Conservation (phyloP, 2,329 filamentous ascomycete species). For the Endocalyx cinctus region DNA sequence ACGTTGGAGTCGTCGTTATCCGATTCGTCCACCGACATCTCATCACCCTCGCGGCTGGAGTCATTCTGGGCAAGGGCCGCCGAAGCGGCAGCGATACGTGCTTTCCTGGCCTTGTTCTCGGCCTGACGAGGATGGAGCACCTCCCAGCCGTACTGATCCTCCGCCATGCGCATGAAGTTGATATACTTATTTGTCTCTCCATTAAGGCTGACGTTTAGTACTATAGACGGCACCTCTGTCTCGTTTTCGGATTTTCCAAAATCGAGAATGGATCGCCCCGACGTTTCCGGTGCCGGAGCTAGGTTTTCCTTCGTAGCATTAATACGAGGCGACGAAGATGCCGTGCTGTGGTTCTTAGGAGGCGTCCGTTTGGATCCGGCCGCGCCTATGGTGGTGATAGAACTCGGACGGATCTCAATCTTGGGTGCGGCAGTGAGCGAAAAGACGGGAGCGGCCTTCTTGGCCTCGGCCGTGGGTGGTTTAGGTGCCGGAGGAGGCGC, state of each 20-base stretch:
- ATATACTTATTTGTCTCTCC: slow-evolving; percentile 85
- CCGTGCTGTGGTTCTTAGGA: slow-evolving; percentile 33
- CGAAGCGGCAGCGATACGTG: slow-evolving; percentile 83
- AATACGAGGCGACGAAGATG: slow-evolving; percentile 46
- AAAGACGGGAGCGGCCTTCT: slow-evolving; percentile 32
- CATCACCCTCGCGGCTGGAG: slow-evolving; percentile 66
- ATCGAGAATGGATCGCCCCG: slow-evolving; percentile 55
- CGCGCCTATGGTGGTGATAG: slow-evolving; percentile 29
- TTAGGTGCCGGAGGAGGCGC: slow-evolving; percentile 29
- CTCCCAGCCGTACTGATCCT: slow-evolving; percentile 91
- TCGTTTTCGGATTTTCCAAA: slow-evolving; percentile 57
- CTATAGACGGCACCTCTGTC: slow-evolving; percentile 70
- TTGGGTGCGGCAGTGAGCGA: slow-evolving; percentile 18
- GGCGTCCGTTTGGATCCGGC: slow-evolving; percentile 23
- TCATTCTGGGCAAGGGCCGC: slow-evolving; percentile 76
- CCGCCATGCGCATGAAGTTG: slow-evolving; percentile 91
- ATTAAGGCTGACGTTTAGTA: slow-evolving; percentile 75
- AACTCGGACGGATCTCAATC: slow-evolving; percentile 29
- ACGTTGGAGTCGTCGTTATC: slow-evolving; percentile 77
- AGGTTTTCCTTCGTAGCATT: slow-evolving; percentile 43
- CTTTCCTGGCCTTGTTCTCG: slow-evolving; percentile 80
- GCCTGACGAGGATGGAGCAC: slow-evolving; percentile 88
- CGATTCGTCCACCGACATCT: slow-evolving; percentile 77
- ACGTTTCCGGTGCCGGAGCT: slow-evolving; percentile 27
- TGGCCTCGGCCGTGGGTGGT: slow-evolving; percentile 28